These are phyloP conservation scores for Cocos nucifera DNA, from an alignment of 176 grass and related monocot species.

Conservation along the genomic window DNA sequence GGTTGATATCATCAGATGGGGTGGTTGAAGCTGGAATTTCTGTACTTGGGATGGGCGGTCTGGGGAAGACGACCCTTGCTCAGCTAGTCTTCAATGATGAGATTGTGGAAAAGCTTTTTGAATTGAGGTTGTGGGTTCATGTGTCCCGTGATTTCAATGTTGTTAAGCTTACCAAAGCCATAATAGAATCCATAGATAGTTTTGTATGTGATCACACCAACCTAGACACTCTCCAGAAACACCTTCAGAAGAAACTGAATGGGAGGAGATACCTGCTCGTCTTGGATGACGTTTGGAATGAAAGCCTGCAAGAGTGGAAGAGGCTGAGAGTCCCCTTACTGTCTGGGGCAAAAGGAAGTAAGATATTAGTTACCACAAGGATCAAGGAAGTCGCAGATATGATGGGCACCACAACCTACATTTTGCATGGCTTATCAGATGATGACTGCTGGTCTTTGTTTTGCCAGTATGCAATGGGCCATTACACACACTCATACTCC, in stretches of 20 bases:
- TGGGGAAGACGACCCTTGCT: conserved; percentile 35
- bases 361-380: conserved; percentile 39
- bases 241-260: not conserved
- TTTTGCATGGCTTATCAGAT: conserved; percentile 7
- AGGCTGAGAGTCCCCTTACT: conserved; percentile 16
- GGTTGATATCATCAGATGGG: conserved; percentile 5
- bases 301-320: conserved; percentile 18
- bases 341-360: conserved; percentile 26
- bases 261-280: conserved; percentile 44
- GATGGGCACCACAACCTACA: conserved; percentile 2
- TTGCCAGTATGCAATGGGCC: not conserved
- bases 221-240: conserved; percentile 13
- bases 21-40: not conserved
- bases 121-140: conserved; percentile 32
- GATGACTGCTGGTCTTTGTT: conserved; percentile 33
- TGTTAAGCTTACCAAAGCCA: conserved; percentile 13
- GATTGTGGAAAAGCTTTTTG: conserved; percentile 6
- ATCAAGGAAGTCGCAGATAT: conserved; percentile 3
- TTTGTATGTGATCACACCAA: not conserved
- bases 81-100: conserved; percentile 19
- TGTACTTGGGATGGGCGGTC: conserved; percentile 21
- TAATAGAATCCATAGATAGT: conserved; percentile 24
- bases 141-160: conserved; percentile 20
- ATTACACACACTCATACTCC: not conserved
- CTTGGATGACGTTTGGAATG: conserved; percentile 33